Base-by-base conservation (phyloP, 257 asterid genomes). In the Scutellaria galericulata region DNA sequence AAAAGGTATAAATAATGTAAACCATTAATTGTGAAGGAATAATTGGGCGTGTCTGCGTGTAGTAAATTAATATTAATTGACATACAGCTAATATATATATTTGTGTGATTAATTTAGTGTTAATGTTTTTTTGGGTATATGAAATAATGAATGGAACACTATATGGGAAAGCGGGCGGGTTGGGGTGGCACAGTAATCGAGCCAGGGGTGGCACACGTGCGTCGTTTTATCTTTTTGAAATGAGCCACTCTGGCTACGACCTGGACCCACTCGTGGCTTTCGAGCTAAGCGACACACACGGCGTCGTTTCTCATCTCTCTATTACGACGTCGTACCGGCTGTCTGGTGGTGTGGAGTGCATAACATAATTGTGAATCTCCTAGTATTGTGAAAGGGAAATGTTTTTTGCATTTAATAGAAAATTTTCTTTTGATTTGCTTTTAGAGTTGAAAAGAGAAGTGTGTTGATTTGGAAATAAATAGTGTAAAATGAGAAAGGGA, bases 201-300 rank as follows among this genome's bases (percentile, higher is more conserved):
- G 55, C 52, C 66, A 44, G 73, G 80, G 50, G 66, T 47, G 66
- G 87, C 83, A 84, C 90, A 87, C 91, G 96, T 86, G 89, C 63
- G 56, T 31, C 18, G 5, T 4, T 2, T 4, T 31, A 37, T 63
- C n/a, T 63, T 73, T 50, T 68, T 54, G 12, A 56, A 71, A 57
- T 15, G 64, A 59, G 73, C 69, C 60, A 9, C 18, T 18, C 18
- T 18, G 18, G 18, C 18, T 18, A 0, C n/a, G 62, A 55, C 2
- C 27, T 41, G 71, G 77, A 18, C 75, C 39, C 48, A 56, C 37
- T 4, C 37, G 10, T 71, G 72, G 74, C 63, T 77, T 84, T 80
- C 66, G 73, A 72, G 80, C 71, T 72, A 83, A 81, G 89, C 71
- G 83, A 77, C 75, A 35, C 58, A 13, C 55, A 71, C 84, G 83